Evolutionary conservation across 805 yeast species (phyloP).

Genomic region (Teunomyces barrocoloradensis): DNA sequence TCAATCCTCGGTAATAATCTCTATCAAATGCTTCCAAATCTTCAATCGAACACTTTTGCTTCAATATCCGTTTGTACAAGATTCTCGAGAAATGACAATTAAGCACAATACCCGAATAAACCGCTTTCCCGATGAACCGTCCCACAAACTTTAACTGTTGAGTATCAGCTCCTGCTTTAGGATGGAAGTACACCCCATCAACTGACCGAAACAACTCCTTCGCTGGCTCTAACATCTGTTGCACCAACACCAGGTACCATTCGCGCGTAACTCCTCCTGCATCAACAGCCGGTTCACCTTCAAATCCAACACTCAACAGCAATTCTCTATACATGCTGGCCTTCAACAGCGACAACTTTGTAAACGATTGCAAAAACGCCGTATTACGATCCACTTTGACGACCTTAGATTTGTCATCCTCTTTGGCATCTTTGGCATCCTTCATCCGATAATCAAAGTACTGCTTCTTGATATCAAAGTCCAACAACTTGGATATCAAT

Average conservation of each 20-base stretch:
- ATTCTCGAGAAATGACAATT: slow-evolving; percentile 96
- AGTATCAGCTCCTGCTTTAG: slow-evolving; percentile 89
- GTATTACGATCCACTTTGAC: slow-evolving; percentile 80
- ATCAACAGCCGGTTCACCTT: slow-evolving; percentile 94
- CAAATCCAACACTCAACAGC: slow-evolving; percentile 73
- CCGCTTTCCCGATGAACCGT: slow-evolving; percentile 89
- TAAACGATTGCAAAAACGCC: slow-evolving; percentile 86
- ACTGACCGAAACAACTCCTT: slow-evolving; percentile 86
- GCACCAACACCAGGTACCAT: slow-evolving; percentile 91
- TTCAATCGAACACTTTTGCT: slow-evolving; percentile 74
- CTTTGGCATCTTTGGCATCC: slow-evolving; percentile 44
- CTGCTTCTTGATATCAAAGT: slow-evolving; percentile 89
- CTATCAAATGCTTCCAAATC: slow-evolving; percentile 93
- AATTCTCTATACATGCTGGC: slow-evolving; percentile 69
- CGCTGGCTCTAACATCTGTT: slow-evolving; percentile 95
- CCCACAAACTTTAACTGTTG: slow-evolving; percentile 94
- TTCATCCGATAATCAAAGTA: slow-evolving; percentile 59
- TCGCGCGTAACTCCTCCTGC: slow-evolving; percentile 98
- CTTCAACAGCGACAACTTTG: slow-evolving; percentile 74
- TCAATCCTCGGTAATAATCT: slow-evolving; percentile 85
- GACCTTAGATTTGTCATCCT: slow-evolving; percentile 46
- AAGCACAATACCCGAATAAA: slow-evolving; percentile 76
- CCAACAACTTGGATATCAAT: slow-evolving; percentile 84
- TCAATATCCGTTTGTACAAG: slow-evolving; percentile 82
- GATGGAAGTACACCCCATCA: slow-evolving; percentile 92